Conservation (phyloP, 352 stramenopile genomes). For the Albugo laibachii region DNA sequence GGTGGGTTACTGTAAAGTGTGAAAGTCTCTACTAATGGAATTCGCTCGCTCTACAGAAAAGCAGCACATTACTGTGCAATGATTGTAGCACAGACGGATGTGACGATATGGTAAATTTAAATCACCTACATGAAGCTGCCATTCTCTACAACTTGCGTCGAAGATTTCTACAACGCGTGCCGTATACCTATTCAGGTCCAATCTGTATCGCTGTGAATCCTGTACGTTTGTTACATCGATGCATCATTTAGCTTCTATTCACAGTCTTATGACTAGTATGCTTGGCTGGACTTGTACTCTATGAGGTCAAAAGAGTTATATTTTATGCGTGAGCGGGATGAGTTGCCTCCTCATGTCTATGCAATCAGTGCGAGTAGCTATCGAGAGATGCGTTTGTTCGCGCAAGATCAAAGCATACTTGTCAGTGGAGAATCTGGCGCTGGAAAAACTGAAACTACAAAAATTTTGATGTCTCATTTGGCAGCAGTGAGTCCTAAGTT, state of each 20-base stretch:
- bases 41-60: slow-evolving; percentile 30
- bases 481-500: slow-evolving; percentile 41
- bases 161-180: slow-evolving; percentile 72
- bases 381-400: slow-evolving; percentile 35
- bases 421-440: slow-evolving; percentile 74
- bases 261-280: slow-evolving; percentile 62
- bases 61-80: slow-evolving; percentile 56
- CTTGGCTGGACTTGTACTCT: slow-evolving; percentile 78
- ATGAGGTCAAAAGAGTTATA: slow-evolving; percentile 53
- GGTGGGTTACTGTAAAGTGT: slow-evolving; percentile 9
- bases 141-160: slow-evolving; percentile 84
- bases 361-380: slow-evolving; percentile 47
- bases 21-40: too few species aligned
- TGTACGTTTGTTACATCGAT: slow-evolving; percentile 21
- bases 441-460: slow-evolving; percentile 79
- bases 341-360: slow-evolving; percentile 43
- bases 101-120: slow-evolving; percentile 73
- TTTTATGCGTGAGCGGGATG: slow-evolving; percentile 26
- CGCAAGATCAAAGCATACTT: slow-evolving; percentile 65
- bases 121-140: slow-evolving; percentile 81
- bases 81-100: slow-evolving; percentile 26
- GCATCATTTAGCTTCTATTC: too few species aligned
- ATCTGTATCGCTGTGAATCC: slow-evolving; percentile 97
- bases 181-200: slow-evolving; percentile 92
- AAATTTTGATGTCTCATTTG: slow-evolving; percentile 78